Conservation (phyloP, 148 eudicot genomes). For the Chenopodium formosanum region DNA sequence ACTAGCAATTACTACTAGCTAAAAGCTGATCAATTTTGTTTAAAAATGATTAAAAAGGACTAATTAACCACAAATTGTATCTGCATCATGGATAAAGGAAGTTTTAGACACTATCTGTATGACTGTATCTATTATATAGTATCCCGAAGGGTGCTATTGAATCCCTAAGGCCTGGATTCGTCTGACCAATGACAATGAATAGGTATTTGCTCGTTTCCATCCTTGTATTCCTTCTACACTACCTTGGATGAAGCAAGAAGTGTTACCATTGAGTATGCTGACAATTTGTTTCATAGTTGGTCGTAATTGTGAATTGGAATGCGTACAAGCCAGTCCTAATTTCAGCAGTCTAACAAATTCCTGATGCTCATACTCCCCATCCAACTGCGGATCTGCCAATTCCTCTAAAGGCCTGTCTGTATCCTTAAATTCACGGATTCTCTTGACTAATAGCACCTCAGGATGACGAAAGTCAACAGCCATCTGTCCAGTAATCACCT, state of each 20-base stretch:
- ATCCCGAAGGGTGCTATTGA: conserved; percentile 34
- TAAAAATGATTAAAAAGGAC: not conserved
- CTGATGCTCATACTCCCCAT: conserved; percentile 45
- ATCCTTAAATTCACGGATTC: conserved; percentile 53
- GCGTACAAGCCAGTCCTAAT: conserved; percentile 81
- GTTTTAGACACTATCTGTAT: not conserved
- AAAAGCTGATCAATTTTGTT: not conserved
- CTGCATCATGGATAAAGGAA: not conserved
- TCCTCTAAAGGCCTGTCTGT: conserved; percentile 48
- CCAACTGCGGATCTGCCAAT: conserved; percentile 59
- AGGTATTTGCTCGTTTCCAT: conserved; percentile 69
- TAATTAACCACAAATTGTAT: conserved; percentile 11
- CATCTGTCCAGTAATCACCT: conserved; percentile 74
- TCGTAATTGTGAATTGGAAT: conserved; percentile 55
- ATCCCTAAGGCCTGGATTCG: conserved; percentile 88
- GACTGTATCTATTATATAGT: not conserved
- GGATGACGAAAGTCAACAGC: conserved; percentile 80
- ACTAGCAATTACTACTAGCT: not conserved
- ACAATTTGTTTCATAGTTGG: conserved; percentile 81
- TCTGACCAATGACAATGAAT: conserved; percentile 57
- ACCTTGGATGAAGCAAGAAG: conserved; percentile 45
- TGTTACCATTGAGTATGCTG: conserved; percentile 75
- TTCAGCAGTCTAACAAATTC: conserved; percentile 62
- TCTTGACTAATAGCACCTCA: conserved; percentile 59
- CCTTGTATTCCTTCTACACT: conserved; percentile 51